phyloP scores from a whole-genome alignment of 352 stramenopile genomes.

The Globisporangium cylindrosporum region DNA sequence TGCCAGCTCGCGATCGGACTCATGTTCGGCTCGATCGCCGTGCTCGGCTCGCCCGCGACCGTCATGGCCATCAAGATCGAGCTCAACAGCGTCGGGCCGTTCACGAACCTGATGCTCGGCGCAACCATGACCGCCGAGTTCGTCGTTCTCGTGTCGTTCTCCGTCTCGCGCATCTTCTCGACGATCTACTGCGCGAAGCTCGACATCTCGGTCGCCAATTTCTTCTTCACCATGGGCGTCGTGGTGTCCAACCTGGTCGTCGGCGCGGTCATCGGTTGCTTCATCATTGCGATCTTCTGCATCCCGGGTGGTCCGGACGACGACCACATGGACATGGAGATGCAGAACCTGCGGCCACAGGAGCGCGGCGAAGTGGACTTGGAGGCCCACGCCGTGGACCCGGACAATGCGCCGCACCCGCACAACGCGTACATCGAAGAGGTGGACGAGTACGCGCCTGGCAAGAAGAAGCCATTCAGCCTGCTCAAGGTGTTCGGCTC shows the following conservation, averaged over 20 bases:
- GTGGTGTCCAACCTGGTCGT: constrained; percentile 55
- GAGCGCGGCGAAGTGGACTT: constrained; percentile 19
- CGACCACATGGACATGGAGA: constrained; percentile 23
- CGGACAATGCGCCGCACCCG: constrained; percentile 37
- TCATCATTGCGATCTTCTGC: constrained; percentile 62
- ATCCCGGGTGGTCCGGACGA: constrained; percentile 43
- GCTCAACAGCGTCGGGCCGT: constrained; percentile 66
- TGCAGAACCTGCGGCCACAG: neutral
- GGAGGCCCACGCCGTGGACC: constrained; percentile 21
- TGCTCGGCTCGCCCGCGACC: constrained; percentile 59
- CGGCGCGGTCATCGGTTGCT: constrained; percentile 33
- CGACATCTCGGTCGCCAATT: constrained; percentile 42
- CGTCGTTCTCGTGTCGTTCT: constrained; percentile 70
- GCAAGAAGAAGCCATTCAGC: constrained; percentile 1
- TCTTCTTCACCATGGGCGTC: constrained; percentile 55
- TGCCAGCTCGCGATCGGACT: constrained; percentile 66
- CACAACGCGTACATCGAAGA: constrained; percentile 60
- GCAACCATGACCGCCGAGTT: constrained; percentile 71
- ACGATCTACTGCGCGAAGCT: constrained; percentile 62
- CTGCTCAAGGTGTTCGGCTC: constrained; percentile 23
- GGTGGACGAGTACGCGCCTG: constrained; percentile 15
- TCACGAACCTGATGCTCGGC: constrained; percentile 75
- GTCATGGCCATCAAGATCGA: constrained; percentile 82
- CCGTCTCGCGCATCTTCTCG: constrained; percentile 54
- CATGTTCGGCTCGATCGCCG: constrained; percentile 74